Evolutionary conservation across 1,284 basidiomycete species (phyloP).

Genomic region (Apiotrichum laibachii): DNA sequence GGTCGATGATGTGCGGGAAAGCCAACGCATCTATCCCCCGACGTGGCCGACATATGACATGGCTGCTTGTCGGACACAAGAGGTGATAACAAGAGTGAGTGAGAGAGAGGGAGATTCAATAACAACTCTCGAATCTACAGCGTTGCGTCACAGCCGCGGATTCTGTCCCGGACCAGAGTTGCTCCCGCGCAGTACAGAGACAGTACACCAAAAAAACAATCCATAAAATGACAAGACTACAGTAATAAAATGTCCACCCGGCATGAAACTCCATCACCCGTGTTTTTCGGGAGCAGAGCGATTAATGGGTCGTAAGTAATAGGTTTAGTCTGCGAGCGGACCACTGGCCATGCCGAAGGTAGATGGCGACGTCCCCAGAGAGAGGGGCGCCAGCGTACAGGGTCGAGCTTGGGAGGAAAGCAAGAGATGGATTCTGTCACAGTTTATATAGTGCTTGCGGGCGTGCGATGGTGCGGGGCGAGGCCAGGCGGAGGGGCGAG

Average conservation of each 20-base stretch:
- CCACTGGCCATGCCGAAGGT: slow-evolving; percentile 8
- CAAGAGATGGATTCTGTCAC: not conserved
- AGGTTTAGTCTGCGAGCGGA: slow-evolving; percentile 18
- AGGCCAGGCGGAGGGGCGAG: not conserved
- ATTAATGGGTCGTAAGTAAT: slow-evolving; percentile 22
- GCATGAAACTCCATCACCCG: slow-evolving; percentile 23
- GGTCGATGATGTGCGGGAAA: too few relatives aligned
- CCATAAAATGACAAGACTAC: not conserved
- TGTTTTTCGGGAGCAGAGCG: slow-evolving; percentile 12
- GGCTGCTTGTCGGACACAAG: too few relatives aligned
- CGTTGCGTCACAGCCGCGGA: too few relatives aligned
- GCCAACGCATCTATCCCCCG: too few relatives aligned
- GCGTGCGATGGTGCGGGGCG: not conserved
- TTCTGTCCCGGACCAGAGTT: too few relatives aligned
- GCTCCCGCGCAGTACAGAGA: too few relatives aligned
- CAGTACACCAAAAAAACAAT: not conserved
- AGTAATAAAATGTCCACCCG: slow-evolving; percentile 21
- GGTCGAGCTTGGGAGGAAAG: slow-evolving; percentile 10
- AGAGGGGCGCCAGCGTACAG: slow-evolving; percentile 4
- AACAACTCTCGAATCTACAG: too few relatives aligned
- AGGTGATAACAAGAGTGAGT: too few relatives aligned
- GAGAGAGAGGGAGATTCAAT: too few relatives aligned
- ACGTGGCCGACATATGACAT: too few relatives aligned
- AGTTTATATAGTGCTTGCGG: not conserved
- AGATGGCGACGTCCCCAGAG: slow-evolving; percentile 1